Percentiles rank a stretch among this genome's conserved stretches.
Evolutionary conservation across 2,329 filamentous ascomycete genomes (phyloP).

Genomic region (Pseudogymnoascus sp.): DNA sequence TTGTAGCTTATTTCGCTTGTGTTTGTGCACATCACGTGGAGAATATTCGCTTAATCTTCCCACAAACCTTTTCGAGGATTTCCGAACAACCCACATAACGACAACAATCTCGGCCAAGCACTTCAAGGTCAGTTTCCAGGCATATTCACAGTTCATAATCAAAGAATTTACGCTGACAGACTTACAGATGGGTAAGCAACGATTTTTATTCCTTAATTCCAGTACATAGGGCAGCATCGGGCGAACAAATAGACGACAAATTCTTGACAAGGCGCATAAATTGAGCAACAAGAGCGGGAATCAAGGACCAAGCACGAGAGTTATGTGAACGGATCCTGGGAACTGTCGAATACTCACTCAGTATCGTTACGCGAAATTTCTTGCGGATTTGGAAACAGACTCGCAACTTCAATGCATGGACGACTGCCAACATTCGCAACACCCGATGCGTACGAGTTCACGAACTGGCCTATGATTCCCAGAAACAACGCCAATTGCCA

Average conservation of each 20-base stretch:
- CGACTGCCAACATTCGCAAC: neutral
- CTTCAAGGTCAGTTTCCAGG: constrained; percentile 39
- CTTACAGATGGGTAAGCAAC: constrained; percentile 53
- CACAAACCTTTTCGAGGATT: constrained; percentile 9
- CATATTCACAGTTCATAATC: constrained; percentile 17
- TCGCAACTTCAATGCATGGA: neutral
- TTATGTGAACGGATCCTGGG: neutral
- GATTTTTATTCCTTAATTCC: constrained; percentile 21
- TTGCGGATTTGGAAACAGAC: neutral
- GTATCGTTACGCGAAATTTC: neutral
- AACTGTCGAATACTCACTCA: neutral
- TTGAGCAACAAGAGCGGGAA: neutral
- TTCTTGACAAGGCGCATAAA: neutral
- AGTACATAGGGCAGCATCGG: neutral
- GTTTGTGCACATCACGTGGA: constrained; percentile 2
- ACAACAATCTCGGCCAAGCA: constrained; percentile 37
- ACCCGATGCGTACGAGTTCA: neutral
- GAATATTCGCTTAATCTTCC: constrained; percentile 8
- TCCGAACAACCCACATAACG: constrained; percentile 24
- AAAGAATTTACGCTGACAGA: constrained; percentile 25
- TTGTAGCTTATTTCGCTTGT: constrained; percentile 4
- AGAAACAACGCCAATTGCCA: neutral
- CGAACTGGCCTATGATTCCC: neutral
- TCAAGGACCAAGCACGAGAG: neutral
- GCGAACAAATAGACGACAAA: constrained; percentile 1